These are phyloP conservation scores for Alternaria burnsii DNA, from an alignment of 2,329 filamentous ascomycete species.

Conservation along the genomic window DNA sequence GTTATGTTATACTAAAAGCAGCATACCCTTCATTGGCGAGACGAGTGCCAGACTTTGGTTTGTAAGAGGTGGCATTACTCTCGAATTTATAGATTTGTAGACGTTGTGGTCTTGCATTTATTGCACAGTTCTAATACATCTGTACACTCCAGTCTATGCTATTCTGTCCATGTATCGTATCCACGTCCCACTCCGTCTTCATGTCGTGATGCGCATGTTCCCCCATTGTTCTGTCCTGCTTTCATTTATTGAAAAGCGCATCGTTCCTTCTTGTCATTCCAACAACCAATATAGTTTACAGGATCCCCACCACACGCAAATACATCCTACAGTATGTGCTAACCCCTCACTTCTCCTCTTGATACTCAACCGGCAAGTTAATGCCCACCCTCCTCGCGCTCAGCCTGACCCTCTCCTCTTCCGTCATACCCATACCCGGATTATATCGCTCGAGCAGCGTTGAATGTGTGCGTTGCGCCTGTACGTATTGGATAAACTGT, in stretches of 20 bases:
- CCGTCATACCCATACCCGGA: slow-evolving; percentile 86
- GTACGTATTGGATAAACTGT: slow-evolving; percentile 81
- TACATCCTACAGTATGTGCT: not conserved
- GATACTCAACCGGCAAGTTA: slow-evolving; percentile 77
- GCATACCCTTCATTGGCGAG: slow-evolving; percentile 28
- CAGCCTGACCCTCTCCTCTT: slow-evolving; percentile 82
- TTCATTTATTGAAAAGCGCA: not conserved
- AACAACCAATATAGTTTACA: not conserved
- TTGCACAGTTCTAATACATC: not conserved
- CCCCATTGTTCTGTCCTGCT: not conserved
- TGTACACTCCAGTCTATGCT: not conserved
- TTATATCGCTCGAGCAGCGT: slow-evolving; percentile 91
- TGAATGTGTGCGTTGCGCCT: slow-evolving; percentile 84
- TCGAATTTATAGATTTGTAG: slow-evolving; percentile 12
- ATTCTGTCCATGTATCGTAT: not conserved
- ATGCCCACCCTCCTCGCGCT: slow-evolving; percentile 89
- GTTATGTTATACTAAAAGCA: slow-evolving; percentile 29
- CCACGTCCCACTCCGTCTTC: not conserved
- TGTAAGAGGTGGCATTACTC: not conserved
- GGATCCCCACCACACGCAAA: not conserved
- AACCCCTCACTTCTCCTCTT: slow-evolving; percentile 13
- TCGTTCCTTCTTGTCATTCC: not conserved
- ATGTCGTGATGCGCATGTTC: not conserved
- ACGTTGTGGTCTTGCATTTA: not conserved
- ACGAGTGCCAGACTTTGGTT: slow-evolving; percentile 4